Percentiles rank a stretch among this genome's conserved stretches.
phyloP scores from a whole-genome alignment of 768 basidiomycete species.

The Hypsizygus marmoreus region DNA sequence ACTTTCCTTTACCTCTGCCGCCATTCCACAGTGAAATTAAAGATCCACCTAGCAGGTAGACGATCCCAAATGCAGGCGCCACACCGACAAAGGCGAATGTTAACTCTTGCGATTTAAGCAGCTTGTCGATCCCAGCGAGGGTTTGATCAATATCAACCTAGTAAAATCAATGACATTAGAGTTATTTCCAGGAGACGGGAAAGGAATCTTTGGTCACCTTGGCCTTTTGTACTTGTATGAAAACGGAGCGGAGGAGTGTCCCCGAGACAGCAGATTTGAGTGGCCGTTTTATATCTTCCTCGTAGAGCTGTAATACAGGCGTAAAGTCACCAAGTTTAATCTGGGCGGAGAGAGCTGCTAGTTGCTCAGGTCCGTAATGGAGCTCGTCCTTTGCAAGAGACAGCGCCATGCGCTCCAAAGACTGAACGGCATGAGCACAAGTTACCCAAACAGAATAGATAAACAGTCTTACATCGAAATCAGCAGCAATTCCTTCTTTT shows the following conservation, averaged over 20 bases:
- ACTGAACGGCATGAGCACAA: constrained; percentile 45
- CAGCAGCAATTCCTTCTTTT: constrained; percentile 80
- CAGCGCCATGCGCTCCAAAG: constrained; percentile 90
- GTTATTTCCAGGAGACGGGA: background rate
- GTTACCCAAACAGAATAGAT: background rate
- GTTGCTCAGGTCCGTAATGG: constrained; percentile 59
- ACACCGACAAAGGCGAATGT: constrained; percentile 98
- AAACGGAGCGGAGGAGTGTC: constrained; percentile 77
- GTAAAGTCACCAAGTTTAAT: constrained; percentile 84
- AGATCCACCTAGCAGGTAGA: constrained; percentile 67
- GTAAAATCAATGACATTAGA: background rate
- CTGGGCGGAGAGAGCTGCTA: constrained; percentile 63
- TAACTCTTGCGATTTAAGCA: constrained; percentile 91
- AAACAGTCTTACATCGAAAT: constrained; percentile 64
- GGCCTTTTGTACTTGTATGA: constrained; percentile 95
- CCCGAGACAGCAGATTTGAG: constrained; percentile 80
- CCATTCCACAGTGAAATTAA: constrained; percentile 51
- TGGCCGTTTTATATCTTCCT: constrained; percentile 89
- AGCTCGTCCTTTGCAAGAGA: constrained; percentile 83
- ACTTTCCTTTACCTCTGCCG: constrained; percentile 47
- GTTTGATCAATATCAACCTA: constrained; percentile 93
- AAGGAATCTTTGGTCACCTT: constrained; percentile 52
- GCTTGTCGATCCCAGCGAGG: constrained; percentile 86
- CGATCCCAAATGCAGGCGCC: constrained; percentile 81
- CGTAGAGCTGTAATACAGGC: constrained; percentile 83